These are phyloP conservation scores for Rhododendron molle DNA, from an alignment of 148 eudicot species.

Conservation along the genomic window DNA sequence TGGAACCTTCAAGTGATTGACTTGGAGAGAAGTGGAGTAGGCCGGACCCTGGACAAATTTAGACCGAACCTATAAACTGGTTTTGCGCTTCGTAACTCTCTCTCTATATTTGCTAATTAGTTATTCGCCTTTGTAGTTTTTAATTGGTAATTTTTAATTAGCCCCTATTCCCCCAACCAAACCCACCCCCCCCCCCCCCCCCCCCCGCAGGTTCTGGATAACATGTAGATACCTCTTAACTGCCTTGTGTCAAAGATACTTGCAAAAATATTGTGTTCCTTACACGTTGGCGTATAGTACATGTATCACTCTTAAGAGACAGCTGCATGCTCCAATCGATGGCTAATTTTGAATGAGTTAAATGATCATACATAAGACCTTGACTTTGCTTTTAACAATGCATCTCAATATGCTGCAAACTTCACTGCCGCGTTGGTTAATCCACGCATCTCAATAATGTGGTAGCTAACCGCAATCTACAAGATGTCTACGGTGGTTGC, in stretches of 20 bases:
- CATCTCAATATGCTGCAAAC: background rate
- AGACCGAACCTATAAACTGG: no score
- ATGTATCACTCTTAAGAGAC: background rate
- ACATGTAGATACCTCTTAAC: background rate
- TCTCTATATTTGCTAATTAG: no score
- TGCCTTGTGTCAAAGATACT: background rate
- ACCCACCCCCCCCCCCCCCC: no score
- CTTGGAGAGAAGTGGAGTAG: no score
- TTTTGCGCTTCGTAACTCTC: no score
- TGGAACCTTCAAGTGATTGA: no score
- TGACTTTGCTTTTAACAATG: background rate
- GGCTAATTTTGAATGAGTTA: background rate
- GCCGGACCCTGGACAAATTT: no score
- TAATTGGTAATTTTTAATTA: no score
- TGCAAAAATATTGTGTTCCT: background rate
- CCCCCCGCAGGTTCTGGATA: no score
- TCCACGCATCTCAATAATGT: background rate
- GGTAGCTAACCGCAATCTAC: background rate
- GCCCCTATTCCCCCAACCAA: no score
- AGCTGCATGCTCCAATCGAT: background rate
- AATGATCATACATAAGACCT: background rate
- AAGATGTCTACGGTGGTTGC: no score
- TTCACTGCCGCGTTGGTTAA: background rate
- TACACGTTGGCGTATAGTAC: background rate
- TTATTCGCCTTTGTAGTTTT: no score